phyloP scores from a whole-genome alignment of 192 early-diverging fungal species.

The Linnemannia schmuckeri region DNA sequence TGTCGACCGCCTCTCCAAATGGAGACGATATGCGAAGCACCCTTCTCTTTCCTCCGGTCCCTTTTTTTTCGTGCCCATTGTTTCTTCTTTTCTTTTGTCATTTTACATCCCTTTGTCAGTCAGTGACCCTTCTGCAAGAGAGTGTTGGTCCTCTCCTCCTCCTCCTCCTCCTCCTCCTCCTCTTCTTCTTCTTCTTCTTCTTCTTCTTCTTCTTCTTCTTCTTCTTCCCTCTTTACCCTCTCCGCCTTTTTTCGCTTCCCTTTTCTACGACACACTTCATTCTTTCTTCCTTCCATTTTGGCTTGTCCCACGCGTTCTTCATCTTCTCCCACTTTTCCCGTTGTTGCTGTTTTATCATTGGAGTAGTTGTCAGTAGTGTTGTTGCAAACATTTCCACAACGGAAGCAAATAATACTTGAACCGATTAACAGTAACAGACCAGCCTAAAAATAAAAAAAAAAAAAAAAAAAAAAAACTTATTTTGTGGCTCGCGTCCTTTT shows the following conservation, averaged over 20 bases:
- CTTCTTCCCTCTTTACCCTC: neutral
- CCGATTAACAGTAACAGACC: conserved; percentile 27
- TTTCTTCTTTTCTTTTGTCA: neutral
- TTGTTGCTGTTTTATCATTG: too few relatives aligned
- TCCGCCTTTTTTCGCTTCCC: neutral
- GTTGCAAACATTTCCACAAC: conserved; percentile 14
- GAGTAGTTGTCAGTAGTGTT: neutral
- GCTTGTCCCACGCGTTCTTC: neutral
- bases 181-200: neutral
- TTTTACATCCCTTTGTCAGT: neutral
- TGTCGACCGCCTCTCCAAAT: too few relatives aligned
- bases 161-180: neutral
- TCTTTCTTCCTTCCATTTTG: neutral
- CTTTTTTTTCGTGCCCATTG: neutral
- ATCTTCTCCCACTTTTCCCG: neutral
- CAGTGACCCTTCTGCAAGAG: neutral
- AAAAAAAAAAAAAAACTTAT: neutral
- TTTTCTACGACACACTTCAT: neutral
- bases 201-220: neutral
- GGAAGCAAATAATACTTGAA: conserved; percentile 21
- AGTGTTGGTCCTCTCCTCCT: neutral
- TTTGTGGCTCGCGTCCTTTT: neutral
- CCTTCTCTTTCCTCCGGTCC: conserved; percentile 16
- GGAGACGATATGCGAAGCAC: neutral
- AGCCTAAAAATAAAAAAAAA: neutral